A percentile compares a stretch with the other conserved stretches of the same genome.
Evolutionary conservation across 2,329 filamentous ascomycete genomes (phyloP).

Genomic region (Stromatinia cepivora): DNA sequence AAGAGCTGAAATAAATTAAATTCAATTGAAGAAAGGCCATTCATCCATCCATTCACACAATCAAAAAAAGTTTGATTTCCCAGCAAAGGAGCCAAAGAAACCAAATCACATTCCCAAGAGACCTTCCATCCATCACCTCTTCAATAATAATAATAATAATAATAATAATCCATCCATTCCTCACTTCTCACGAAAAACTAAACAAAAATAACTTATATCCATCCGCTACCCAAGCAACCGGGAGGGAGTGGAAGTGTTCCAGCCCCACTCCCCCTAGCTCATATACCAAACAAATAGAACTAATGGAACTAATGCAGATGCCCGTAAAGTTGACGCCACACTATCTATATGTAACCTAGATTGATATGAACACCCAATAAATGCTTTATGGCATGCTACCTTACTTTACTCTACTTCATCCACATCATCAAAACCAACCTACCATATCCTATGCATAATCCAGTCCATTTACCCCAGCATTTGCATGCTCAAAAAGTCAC

Average conservation of each 20-base stretch:
- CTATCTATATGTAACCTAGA: not conserved
- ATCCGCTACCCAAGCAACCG: constrained; percentile 7
- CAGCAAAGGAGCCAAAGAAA: not conserved
- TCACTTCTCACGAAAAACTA: not conserved
- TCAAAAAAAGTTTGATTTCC: not conserved
- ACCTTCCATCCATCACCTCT: not conserved
- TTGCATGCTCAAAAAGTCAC: not conserved
- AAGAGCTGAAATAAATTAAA: not conserved
- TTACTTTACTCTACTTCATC: not conserved
- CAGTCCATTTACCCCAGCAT: too few relatives aligned
- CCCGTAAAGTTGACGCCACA: constrained; percentile 3
- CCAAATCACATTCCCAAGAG: not conserved
- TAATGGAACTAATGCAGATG: constrained; percentile 15
- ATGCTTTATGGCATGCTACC: not conserved
- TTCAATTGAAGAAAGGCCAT: not conserved
- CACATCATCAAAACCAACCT: not conserved
- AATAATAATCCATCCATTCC: not conserved
- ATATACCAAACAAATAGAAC: constrained; percentile 3
- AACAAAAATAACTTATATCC: not conserved
- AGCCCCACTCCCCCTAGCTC: not conserved
- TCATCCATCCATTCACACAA: not conserved
- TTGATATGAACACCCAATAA: not conserved
- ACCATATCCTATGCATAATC: not conserved
- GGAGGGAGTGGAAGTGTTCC: constrained; percentile 1
- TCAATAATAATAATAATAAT: not conserved